phyloP scores from a whole-genome alignment of 2,329 filamentous ascomycete species.

The Biscogniauxia marginata region DNA sequence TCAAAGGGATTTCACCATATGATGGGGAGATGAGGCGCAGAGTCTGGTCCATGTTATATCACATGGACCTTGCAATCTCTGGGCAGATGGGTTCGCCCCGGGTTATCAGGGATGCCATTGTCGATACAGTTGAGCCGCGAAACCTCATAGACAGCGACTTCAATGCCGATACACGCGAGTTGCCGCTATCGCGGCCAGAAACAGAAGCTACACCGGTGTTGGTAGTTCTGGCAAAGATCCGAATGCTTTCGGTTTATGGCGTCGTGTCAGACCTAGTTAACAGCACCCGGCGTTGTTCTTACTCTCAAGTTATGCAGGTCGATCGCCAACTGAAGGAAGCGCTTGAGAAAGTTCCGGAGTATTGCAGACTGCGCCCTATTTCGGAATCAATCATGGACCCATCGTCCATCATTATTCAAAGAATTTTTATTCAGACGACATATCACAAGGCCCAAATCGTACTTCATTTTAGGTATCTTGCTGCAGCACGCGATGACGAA shows the following conservation, averaged over 20 bases:
- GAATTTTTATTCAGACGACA: slow-evolving; percentile 29
- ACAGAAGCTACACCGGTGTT: slow-evolving; percentile 29
- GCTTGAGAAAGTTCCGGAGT: slow-evolving; percentile 20
- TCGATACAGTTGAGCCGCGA: slow-evolving; percentile 41
- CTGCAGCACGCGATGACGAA: slow-evolving; percentile 13
- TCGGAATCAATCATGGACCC: slow-evolving; percentile 23
- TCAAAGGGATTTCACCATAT: slow-evolving; percentile 40
- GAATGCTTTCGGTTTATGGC: slow-evolving; percentile 17
- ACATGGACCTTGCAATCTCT: slow-evolving; percentile 41
- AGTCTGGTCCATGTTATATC: slow-evolving; percentile 40
- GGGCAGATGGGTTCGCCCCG: slow-evolving; percentile 45
- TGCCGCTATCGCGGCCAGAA: slow-evolving; percentile 37
- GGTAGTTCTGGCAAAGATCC: slow-evolving; percentile 22
- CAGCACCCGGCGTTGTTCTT: slow-evolving; percentile 14
- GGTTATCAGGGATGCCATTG: slow-evolving; percentile 38
- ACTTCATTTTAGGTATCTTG: slow-evolving; percentile 31
- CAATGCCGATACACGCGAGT: slow-evolving; percentile 30
- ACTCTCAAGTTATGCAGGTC: slow-evolving; percentile 20
- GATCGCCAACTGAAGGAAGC: slow-evolving; percentile 26
- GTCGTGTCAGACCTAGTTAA: slow-evolving; percentile 18
- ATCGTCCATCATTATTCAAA: slow-evolving; percentile 25
- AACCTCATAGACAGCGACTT: slow-evolving; percentile 46
- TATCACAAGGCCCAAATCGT: slow-evolving; percentile 31
- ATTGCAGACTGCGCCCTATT: slow-evolving; percentile 19
- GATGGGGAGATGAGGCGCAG: slow-evolving; percentile 46